Conservation (phyloP, 805 yeast species). For the Yarrowia divulgata region DNA sequence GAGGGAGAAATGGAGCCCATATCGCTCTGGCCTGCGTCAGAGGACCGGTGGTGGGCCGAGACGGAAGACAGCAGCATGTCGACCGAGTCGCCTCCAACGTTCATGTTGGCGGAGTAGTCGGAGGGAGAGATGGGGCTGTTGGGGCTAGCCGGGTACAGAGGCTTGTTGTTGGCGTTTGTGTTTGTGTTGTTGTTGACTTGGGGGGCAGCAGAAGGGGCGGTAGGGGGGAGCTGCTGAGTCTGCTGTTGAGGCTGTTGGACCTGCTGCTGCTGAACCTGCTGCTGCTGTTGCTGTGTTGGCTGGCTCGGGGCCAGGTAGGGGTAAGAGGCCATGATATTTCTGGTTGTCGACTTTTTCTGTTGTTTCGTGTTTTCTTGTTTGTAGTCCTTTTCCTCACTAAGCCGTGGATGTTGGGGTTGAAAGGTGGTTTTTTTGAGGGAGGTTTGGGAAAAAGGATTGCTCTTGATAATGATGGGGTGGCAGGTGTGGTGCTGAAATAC, state of each 20-base stretch:
- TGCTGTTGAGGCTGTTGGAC: slow-evolving; percentile 9
- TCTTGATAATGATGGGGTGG: slow-evolving; percentile 29
- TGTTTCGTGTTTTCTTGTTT: neutral
- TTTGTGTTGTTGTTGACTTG: neutral
- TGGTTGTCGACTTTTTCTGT: neutral
- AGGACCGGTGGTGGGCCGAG: slow-evolving; percentile 38
- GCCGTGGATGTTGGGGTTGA: neutral
- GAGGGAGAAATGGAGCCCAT: slow-evolving; percentile 34
- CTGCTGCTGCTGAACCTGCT: slow-evolving; percentile 24
- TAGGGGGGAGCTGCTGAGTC: slow-evolving; percentile 22
- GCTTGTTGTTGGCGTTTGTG: slow-evolving; percentile 1
- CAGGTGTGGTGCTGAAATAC: slow-evolving; percentile 39
- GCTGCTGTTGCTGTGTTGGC: slow-evolving; percentile 30
- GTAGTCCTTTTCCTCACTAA: neutral
- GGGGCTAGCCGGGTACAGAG: slow-evolving; percentile 30
- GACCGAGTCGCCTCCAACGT: slow-evolving; percentile 34
- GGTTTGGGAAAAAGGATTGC: slow-evolving; percentile 9
- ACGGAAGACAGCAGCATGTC: slow-evolving; percentile 35
- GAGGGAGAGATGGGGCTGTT: slow-evolving; percentile 33
- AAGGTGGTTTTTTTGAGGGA: neutral
- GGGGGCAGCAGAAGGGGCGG: slow-evolving; percentile 30
- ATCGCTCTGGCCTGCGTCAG: slow-evolving; percentile 37
- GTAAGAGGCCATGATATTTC: slow-evolving; percentile 32
- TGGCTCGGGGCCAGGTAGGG: slow-evolving; percentile 38
- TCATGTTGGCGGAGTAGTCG: slow-evolving; percentile 37